Evolutionary conservation across 176 grass and related monocot species (phyloP).

Genomic region (Triticum urartu): DNA sequence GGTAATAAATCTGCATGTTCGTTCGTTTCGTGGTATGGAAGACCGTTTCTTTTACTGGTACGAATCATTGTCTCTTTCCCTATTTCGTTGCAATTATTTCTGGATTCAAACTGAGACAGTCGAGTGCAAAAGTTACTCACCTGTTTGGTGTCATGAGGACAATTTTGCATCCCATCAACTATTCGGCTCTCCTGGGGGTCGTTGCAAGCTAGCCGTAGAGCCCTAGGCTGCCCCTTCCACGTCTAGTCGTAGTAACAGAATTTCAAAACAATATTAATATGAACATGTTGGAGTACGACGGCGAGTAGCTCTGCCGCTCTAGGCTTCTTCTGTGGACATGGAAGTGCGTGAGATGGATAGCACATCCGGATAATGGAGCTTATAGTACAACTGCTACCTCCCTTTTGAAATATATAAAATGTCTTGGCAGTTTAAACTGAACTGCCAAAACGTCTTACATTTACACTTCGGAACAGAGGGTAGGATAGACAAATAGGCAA

Average conservation of each 20-base stretch:
- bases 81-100: slow-evolving; percentile 1
- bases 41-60: neutral
- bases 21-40: neutral
- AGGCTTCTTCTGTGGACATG: neutral
- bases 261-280: neutral
- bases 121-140: slow-evolving; percentile 27
- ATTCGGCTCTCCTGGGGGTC: neutral
- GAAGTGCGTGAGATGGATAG: neutral
- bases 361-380: neutral
- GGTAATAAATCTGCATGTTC: neutral
- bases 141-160: slow-evolving; percentile 32
- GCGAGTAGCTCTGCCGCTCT: neutral
- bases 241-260: slow-evolving; percentile 26
- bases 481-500: too few relatives aligned
- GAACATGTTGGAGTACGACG: neutral
- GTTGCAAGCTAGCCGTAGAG: slow-evolving; percentile 14
- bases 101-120: slow-evolving; percentile 44
- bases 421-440: too few relatives aligned
- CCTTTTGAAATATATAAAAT: too few relatives aligned
- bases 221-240: neutral
- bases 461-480: too few relatives aligned
- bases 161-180: slow-evolving; percentile 39
- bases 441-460: too few relatives aligned
- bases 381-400: too few relatives aligned
- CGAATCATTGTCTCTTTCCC: neutral